Base-by-base conservation (phyloP, 2,329 filamentous ascomycete genomes). In the Pezicula carpinea region DNA sequence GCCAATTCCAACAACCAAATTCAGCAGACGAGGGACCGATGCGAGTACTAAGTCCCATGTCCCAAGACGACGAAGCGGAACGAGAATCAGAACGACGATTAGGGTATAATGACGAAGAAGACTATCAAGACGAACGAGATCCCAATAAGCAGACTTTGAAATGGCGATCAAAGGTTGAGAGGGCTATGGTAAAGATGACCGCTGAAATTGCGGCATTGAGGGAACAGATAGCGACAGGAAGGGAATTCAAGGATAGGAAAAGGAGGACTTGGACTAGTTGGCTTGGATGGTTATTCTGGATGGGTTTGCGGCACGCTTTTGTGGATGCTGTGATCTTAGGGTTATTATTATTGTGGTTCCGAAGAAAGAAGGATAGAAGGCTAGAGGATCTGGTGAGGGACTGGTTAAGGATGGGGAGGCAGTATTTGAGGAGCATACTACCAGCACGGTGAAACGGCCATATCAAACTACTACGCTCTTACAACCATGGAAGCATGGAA, bases 181-280 rank as follows among this genome's bases (percentile, higher is more conserved):
- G 83, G 36, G 88, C 89, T 18, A 75, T 97, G 47, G 88, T 92
- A 47, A 88, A 90, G 58, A 83, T 97, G 69, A 95, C 91, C 5
- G 87, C 90, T 14, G 93, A 99, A 68, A 82, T 99, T 26, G 91
- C 93, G 1, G 93, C 93, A 1, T 69, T 97, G 52, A 80, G 93
- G 31, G 93, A 99, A 67, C 91, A 97, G 63, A 85, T 97, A 56
- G 85, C 89, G 45, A 79, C 82, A 0, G 83, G 88, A 0, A 76
- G 87, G 11, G 80, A 92, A 55, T 86, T 86, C 69, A 79, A 80
- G 52, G 77, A 80, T 15, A 79, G 79, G 55, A 83, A 77, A 55
- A 78, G 80, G 51, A 79, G 79, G 51, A 83, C 79, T 45, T 66
- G 87, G 19, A 75, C 80, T 41, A 76, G 82, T 1, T 95, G 89